A percentile compares a stretch with the other conserved stretches of the same genome.
Evolutionary conservation across 2,329 filamentous ascomycete species (phyloP).

Genomic region (Xylariaceae sp.): DNA sequence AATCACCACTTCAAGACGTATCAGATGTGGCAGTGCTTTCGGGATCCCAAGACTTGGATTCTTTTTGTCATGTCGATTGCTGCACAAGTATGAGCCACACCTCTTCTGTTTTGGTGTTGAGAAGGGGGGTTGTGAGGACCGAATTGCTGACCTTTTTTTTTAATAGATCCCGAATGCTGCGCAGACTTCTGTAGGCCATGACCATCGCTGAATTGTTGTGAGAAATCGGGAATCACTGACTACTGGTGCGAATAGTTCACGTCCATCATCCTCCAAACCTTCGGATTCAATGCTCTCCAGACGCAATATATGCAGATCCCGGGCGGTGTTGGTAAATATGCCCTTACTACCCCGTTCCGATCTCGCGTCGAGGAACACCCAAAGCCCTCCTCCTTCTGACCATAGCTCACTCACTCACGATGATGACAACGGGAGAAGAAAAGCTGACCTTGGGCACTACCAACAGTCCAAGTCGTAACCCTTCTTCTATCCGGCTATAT

Average conservation of each 20-base stretch:
- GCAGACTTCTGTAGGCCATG: slow-evolving; percentile 39
- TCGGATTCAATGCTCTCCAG: slow-evolving; percentile 40
- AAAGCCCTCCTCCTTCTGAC: neutral
- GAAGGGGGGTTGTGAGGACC: neutral
- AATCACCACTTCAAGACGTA: slow-evolving; percentile 40
- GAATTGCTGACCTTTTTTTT: neutral
- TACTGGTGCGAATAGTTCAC: slow-evolving; percentile 21
- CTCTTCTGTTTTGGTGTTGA: neutral
- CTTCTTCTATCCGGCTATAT: slow-evolving; percentile 47
- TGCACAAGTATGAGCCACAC: slow-evolving; percentile 34
- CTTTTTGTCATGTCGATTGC: slow-evolving; percentile 49
- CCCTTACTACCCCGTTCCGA: neutral
- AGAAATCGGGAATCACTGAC: neutral
- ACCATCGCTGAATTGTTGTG: neutral
- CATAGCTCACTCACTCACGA: too few species aligned
- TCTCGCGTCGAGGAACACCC: neutral
- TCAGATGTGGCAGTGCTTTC: slow-evolving; percentile 42
- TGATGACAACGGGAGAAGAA: too few species aligned
- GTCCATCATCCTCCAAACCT: slow-evolving; percentile 28
- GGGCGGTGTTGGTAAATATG: slow-evolving; percentile 39
- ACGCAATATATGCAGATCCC: slow-evolving; percentile 58
- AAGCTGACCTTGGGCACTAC: too few species aligned
- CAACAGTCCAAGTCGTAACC: slow-evolving; percentile 44
- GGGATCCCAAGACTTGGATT: slow-evolving; percentile 52
- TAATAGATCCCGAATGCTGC: slow-evolving; percentile 49